Percentiles rank a stretch among this genome's conserved stretches.
These are phyloP conservation scores for Starmera amethionina DNA, from an alignment of 805 yeast species.

Conservation along the genomic window DNA sequence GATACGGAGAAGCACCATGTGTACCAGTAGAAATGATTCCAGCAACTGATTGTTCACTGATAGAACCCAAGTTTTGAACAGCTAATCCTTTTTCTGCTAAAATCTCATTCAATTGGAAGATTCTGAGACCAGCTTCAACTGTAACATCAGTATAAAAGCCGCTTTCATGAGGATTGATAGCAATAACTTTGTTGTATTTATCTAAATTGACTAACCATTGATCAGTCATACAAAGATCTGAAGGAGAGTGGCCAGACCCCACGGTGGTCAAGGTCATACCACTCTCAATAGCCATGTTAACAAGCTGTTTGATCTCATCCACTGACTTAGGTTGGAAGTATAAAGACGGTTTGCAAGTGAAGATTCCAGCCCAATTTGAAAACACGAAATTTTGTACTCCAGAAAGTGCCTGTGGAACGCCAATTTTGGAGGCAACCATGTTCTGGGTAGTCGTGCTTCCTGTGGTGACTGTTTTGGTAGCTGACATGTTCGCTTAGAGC, in stretches of 20 bases:
- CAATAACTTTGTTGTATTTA: constrained; percentile 49
- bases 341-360: constrained; percentile 62
- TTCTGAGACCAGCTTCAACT: constrained; percentile 88
- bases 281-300: constrained; percentile 49
- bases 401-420: too few species aligned
- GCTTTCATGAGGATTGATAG: constrained; percentile 36
- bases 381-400: constrained; percentile 21
- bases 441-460: too few species aligned
- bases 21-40: constrained; percentile 97
- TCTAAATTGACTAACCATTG: constrained; percentile 89
- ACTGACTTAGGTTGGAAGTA: constrained; percentile 68
- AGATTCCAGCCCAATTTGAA: constrained; percentile 82
- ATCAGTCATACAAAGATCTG: constrained; percentile 76
- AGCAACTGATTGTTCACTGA: constrained; percentile 86
- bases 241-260: constrained; percentile 95
- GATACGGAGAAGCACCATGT: constrained; percentile 91
- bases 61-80: constrained; percentile 86
- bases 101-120: constrained; percentile 61
- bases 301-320: constrained; percentile 61
- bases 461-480: too few species aligned
- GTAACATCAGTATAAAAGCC: constrained; percentile 77
- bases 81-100: constrained; percentile 62
- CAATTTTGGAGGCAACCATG: too few species aligned
- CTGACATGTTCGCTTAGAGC: too few species aligned
- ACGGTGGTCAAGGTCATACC: constrained; percentile 69